These are phyloP conservation scores for Aspergillus intermedius DNA, from an alignment of 2,329 filamentous ascomycete genomes.

Conservation along the genomic window DNA sequence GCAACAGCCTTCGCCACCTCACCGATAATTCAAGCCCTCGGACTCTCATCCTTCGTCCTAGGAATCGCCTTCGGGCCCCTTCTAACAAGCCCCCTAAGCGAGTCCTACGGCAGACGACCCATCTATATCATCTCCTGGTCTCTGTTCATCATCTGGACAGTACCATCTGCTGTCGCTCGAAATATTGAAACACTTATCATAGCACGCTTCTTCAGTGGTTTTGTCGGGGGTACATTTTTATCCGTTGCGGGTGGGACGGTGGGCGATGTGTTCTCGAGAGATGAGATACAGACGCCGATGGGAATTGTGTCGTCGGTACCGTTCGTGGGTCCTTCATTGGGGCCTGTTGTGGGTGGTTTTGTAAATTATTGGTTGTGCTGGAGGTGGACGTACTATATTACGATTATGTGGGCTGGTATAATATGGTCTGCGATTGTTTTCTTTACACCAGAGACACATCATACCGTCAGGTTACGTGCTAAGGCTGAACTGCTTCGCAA, in stretches of 20 bases:
- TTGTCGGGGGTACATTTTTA: constrained; percentile 44
- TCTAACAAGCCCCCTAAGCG: constrained; percentile 7
- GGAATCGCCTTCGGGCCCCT: constrained; percentile 38
- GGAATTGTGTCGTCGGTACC: constrained; percentile 7
- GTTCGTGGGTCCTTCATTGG: constrained; percentile 9
- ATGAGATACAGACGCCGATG: constrained; percentile 11
- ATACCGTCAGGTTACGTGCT: constrained; percentile 31
- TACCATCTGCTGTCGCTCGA: constrained; percentile 67
- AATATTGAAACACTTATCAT: constrained; percentile 72
- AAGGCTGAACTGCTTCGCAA: constrained; percentile 59
- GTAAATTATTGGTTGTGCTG: constrained; percentile 15
- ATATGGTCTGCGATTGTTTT: constrained; percentile 58
- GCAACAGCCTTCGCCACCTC: constrained; percentile 63
- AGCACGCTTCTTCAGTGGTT: constrained; percentile 58
- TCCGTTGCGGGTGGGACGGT: constrained; percentile 59
- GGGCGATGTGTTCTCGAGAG: constrained; percentile 9
- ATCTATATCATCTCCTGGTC: constrained; percentile 69
- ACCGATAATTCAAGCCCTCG: constrained; percentile 64
- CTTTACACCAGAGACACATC: constrained; percentile 79
- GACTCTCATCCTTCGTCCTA: constrained; percentile 70
- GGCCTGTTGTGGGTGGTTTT: constrained; percentile 8
- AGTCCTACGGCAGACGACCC: constrained; percentile 72
- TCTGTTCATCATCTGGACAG: constrained; percentile 67
- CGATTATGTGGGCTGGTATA: constrained; percentile 67
- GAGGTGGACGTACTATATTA: constrained; percentile 73